These are phyloP conservation scores for Rhipidocladum racemiflorum DNA, from an alignment of 176 grass and related monocot genomes.

Conservation along the genomic window DNA sequence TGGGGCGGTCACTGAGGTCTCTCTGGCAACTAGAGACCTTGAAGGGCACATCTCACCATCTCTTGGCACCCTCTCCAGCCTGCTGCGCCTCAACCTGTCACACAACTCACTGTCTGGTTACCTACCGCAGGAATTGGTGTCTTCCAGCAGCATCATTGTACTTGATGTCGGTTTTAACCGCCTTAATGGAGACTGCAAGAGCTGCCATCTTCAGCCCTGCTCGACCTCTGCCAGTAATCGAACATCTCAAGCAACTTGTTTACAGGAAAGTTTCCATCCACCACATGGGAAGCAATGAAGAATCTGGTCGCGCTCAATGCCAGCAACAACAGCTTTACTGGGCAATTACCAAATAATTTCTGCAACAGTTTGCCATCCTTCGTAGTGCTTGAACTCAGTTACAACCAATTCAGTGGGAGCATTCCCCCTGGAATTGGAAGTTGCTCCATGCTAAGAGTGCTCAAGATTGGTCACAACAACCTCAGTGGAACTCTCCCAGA, in stretches of 20 bases:
- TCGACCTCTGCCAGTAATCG: conserved; percentile 18
- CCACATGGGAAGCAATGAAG: not conserved
- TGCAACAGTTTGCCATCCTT: conserved; percentile 17
- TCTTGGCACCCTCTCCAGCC: not conserved
- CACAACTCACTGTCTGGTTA: not conserved
- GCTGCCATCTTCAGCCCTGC: not conserved
- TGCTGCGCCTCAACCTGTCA: conserved; percentile 26
- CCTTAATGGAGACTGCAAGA: not conserved
- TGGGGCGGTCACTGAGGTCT: not conserved
- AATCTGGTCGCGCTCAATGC: conserved; percentile 29
- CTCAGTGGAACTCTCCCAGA: conserved; percentile 16
- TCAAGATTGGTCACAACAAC: conserved; percentile 34
- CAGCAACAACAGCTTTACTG: conserved; percentile 49
- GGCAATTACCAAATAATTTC: conserved; percentile 8
- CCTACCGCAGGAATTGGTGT: conserved; percentile 10
- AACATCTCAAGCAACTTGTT: conserved; percentile 54
- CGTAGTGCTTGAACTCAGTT: conserved; percentile 7
- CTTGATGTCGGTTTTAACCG: conserved; percentile 50
- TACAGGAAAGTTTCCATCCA: conserved; percentile 20
- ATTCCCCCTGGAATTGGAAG: not conserved
- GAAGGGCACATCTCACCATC: not conserved
- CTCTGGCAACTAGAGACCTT: not conserved
- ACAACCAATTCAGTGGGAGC: conserved; percentile 23
- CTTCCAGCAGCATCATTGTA: not conserved
- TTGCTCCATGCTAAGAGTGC: conserved; percentile 25